Conservation (phyloP, 208 protist species). For the Novymonas esmeraldas region DNA sequence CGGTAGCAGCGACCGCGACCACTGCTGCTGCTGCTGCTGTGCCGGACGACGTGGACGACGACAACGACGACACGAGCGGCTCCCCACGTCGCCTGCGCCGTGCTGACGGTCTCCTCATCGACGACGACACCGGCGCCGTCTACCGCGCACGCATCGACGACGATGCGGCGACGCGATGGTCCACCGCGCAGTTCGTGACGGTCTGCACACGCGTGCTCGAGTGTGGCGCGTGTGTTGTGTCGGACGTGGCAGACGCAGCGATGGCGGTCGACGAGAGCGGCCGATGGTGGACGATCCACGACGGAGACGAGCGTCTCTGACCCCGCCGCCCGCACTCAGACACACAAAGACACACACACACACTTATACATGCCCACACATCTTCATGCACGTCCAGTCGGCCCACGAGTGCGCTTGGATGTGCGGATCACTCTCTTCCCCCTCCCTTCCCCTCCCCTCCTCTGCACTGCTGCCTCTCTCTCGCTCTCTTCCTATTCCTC, state of each 20-base stretch:
- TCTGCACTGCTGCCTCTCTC: not conserved
- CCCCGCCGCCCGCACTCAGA: too few species aligned
- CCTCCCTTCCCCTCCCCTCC: not conserved
- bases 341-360: not conserved
- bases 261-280: not conserved
- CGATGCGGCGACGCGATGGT: not conserved
- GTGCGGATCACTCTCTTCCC: not conserved
- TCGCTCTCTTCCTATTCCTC: not conserved
- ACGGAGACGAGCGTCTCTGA: too few species aligned
- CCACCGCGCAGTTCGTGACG: not conserved
- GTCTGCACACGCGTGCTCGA: not conserved
- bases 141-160: not conserved
- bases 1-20: too few species aligned
- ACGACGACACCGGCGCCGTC: not conserved
- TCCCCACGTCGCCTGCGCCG: not conserved
- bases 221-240: not conserved
- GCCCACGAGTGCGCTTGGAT: not conserved
- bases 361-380: not conserved
- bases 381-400: not conserved
- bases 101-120: not conserved
- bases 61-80: not conserved
- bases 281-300: not conserved
- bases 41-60: not conserved
- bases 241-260: not conserved
- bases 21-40: too few species aligned